Evolutionary conservation across 495 filamentous ascomycete species (phyloP).

Genomic region (Annulohypoxylon stygium): DNA sequence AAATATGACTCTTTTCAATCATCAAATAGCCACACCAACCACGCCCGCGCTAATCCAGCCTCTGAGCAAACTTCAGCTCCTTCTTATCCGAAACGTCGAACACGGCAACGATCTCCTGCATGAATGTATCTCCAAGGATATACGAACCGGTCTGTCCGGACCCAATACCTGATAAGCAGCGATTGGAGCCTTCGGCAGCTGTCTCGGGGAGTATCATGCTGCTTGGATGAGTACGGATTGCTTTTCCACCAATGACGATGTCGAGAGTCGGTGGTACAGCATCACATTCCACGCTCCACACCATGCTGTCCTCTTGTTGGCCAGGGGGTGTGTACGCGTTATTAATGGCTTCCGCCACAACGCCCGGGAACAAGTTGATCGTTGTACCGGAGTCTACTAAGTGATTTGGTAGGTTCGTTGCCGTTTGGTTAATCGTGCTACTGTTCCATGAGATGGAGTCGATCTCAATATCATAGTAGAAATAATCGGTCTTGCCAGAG

Average conservation of each 20-base stretch:
- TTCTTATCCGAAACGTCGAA: constrained; percentile 67
- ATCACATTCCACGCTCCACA: constrained; percentile 62
- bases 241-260: constrained; percentile 63
- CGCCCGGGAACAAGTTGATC: constrained; percentile 51
- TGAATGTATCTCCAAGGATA: constrained; percentile 71
- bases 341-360: constrained; percentile 49
- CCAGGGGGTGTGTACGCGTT: constrained; percentile 23
- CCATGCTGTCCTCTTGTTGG: constrained; percentile 27
- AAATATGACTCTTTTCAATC: background rate
- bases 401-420: constrained; percentile 41
- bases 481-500: constrained; percentile 47
- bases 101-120: constrained; percentile 70
- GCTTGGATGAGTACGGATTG: constrained; percentile 62
- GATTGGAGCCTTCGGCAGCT: constrained; percentile 48
- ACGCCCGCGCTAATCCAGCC: constrained; percentile 26
- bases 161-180: constrained; percentile 61
- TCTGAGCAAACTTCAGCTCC: constrained; percentile 62
- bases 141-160: constrained; percentile 52
- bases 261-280: constrained; percentile 63
- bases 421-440: constrained; percentile 27
- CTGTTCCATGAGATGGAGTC: constrained; percentile 46
- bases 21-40: background rate
- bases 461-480: constrained; percentile 46
- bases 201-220: constrained; percentile 64
- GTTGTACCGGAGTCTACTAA: constrained; percentile 58